Conservation (phyloP, 202 grass and related monocot species). For the Brachypodium distachyon region DNA sequence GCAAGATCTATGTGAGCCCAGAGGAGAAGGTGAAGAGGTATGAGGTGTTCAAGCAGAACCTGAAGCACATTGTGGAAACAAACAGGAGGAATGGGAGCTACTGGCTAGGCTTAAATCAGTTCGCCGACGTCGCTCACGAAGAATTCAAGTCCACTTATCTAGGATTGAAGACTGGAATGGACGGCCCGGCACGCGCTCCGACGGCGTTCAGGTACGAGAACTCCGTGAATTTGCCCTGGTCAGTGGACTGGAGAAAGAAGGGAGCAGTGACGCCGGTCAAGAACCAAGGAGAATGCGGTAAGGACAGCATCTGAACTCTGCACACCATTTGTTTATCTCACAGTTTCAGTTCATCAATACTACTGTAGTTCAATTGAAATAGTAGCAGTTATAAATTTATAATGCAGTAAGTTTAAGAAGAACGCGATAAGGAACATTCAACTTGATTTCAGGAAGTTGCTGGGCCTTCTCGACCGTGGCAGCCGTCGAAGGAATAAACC, state of each 20-base stretch:
- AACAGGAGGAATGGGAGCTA: slow-evolving; percentile 65
- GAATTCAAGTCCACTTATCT: slow-evolving; percentile 65
- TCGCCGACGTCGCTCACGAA: slow-evolving; percentile 56
- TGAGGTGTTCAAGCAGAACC: slow-evolving; percentile 56
- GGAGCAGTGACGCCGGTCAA: slow-evolving; percentile 69
- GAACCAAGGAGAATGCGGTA: slow-evolving; percentile 83
- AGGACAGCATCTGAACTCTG: slow-evolving; percentile 4
- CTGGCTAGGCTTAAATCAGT: slow-evolving; percentile 63
- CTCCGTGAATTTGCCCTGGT: slow-evolving; percentile 30
- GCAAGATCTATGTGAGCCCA: slow-evolving; percentile 31
- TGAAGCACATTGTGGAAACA: slow-evolving; percentile 62
- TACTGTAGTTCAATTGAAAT: too few relatives aligned
- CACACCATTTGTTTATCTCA: background rate
- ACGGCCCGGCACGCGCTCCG: background rate
- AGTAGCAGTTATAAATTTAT: too few relatives aligned
- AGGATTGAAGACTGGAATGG: slow-evolving; percentile 29
- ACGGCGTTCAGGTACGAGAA: slow-evolving; percentile 29
- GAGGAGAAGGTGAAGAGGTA: slow-evolving; percentile 61
- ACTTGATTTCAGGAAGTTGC: slow-evolving; percentile 51
- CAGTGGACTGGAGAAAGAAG: slow-evolving; percentile 72
- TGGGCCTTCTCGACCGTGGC: slow-evolving; percentile 87
- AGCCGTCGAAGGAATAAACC: slow-evolving; percentile 77
- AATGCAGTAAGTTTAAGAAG: background rate
- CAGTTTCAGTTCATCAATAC: background rate
- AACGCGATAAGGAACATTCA: background rate